Percentiles rank a stretch among this genome's conserved stretches.
These are phyloP conservation scores for Acanthamoeba culbertsoni DNA, from an alignment of 208 protist genomes.

Conservation along the genomic window DNA sequence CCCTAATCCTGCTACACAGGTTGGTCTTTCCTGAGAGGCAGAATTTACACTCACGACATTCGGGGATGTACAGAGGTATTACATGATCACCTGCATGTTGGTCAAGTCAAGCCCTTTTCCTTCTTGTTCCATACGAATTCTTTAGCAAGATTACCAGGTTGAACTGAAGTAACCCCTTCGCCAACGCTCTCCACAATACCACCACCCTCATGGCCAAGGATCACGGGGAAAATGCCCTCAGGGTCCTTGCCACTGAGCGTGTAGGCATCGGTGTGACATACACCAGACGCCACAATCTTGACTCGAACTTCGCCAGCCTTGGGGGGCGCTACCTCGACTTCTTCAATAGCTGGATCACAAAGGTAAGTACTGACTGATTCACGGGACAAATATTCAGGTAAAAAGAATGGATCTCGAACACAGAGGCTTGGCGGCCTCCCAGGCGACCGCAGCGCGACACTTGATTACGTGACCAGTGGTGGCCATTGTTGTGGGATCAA, in stretches of 20 bases:
- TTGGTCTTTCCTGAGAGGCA: slow-evolving; percentile 88
- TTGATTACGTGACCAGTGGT: slow-evolving; percentile 65
- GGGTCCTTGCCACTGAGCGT: slow-evolving; percentile 81
- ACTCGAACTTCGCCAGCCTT: slow-evolving; percentile 87
- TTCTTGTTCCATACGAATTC: background rate
- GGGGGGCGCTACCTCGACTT: slow-evolving; percentile 85
- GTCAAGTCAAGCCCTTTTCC: background rate
- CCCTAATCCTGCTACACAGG: slow-evolving; percentile 85
- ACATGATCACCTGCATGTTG: slow-evolving; percentile 34
- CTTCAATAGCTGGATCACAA: slow-evolving; percentile 68
- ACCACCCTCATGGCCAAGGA: slow-evolving; percentile 87
- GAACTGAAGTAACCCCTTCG: slow-evolving; percentile 85
- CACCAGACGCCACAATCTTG: slow-evolving; percentile 79
- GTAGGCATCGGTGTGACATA: slow-evolving; percentile 92
- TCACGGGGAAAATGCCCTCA: slow-evolving; percentile 88
- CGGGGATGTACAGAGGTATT: slow-evolving; percentile 83
- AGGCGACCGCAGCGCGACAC: slow-evolving; percentile 87
- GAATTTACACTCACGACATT: slow-evolving; percentile 89
- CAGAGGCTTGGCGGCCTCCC: slow-evolving; percentile 77
- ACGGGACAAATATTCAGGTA: background rate
- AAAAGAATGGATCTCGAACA: slow-evolving; percentile 24
- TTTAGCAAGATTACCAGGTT: slow-evolving; percentile 69
- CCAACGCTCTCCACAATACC: slow-evolving; percentile 89
- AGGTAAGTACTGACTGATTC: background rate
- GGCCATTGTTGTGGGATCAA: too few species aligned